phyloP scores from a whole-genome alignment of 805 yeast genomes.

The Candida ipomoeae region DNA sequence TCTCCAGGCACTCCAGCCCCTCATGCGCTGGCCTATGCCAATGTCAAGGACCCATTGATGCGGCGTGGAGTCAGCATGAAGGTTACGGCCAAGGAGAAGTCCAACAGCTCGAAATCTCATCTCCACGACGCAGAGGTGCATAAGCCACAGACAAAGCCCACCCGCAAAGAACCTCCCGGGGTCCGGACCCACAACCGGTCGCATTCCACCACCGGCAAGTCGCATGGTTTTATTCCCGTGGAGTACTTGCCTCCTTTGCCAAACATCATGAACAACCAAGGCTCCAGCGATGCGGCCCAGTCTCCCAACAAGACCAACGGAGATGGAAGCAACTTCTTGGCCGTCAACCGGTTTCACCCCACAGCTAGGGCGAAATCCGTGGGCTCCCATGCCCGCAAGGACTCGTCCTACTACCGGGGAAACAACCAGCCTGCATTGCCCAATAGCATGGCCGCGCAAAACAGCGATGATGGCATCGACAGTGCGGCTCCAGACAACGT shows the following conservation, averaged over 20 bases:
- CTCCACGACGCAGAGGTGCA: conserved; percentile 9
- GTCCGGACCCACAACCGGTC: conserved; percentile 20
- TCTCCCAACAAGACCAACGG: not conserved
- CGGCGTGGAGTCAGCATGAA: conserved; percentile 62
- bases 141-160: not conserved
- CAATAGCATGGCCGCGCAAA: conserved; percentile 33
- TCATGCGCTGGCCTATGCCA: not conserved
- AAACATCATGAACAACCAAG: conserved; percentile 30
- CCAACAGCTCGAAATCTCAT: conserved; percentile 19
- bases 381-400: conserved; percentile 69
- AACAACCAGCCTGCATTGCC: conserved; percentile 45
- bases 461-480: conserved; percentile 41
- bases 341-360: conserved; percentile 51
- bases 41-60: conserved; percentile 36
- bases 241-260: conserved; percentile 45
- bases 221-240: conserved; percentile 40
- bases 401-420: conserved; percentile 36
- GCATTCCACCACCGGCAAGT: conserved; percentile 23
- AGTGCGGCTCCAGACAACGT: conserved; percentile 23
- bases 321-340: not conserved
- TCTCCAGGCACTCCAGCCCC: not conserved
- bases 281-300: conserved; percentile 15
- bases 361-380: conserved; percentile 85
- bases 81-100: conserved; percentile 54
- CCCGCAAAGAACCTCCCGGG: conserved; percentile 1